Percentiles rank a stretch among this genome's conserved stretches.
These are phyloP conservation scores for Quercus wislizeni DNA, from an alignment of 306 rosid species.

Conservation along the genomic window DNA sequence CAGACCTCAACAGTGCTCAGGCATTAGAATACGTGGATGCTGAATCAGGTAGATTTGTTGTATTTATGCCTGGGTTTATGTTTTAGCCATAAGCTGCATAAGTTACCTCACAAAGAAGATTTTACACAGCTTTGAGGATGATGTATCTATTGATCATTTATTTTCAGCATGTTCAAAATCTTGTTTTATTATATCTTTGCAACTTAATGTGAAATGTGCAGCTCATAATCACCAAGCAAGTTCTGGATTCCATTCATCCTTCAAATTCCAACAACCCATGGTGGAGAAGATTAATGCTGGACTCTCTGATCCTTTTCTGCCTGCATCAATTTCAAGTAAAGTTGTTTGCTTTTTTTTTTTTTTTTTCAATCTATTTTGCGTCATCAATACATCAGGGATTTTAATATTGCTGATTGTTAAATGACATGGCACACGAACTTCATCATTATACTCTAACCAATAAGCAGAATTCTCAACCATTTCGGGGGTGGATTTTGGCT, in stretches of 20 bases:
- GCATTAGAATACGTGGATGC: conserved; percentile 69
- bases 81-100: background rate
- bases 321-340: conserved; percentile 43
- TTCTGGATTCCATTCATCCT: conserved; percentile 38
- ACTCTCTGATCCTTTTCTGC: conserved; percentile 35
- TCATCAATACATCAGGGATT: background rate
- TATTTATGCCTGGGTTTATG: conserved; percentile 13
- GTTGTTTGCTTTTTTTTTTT: conserved; percentile 13
- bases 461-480: conserved; percentile 37
- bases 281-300: conserved; percentile 38
- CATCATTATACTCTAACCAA: conserved; percentile 13
- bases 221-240: conserved; percentile 52
- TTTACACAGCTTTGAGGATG: background rate
- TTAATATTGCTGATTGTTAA: conserved; percentile 2
- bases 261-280: conserved; percentile 37
- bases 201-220: conserved; percentile 33
- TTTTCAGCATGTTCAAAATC: conserved; percentile 4
- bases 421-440: conserved; percentile 5
- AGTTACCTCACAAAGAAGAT: conserved; percentile 4
- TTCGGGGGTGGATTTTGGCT: conserved; percentile 38
- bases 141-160: conserved; percentile 1
- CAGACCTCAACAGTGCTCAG: conserved; percentile 58
- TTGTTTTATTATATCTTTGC: background rate
- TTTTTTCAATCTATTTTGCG: background rate
- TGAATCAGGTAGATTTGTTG: conserved; percentile 55